Percentiles rank a stretch among this genome's conserved stretches.
Evolutionary conservation across 2,329 filamentous ascomycete genomes (phyloP).

Genomic region (Ophiocordyceps robertsii): DNA sequence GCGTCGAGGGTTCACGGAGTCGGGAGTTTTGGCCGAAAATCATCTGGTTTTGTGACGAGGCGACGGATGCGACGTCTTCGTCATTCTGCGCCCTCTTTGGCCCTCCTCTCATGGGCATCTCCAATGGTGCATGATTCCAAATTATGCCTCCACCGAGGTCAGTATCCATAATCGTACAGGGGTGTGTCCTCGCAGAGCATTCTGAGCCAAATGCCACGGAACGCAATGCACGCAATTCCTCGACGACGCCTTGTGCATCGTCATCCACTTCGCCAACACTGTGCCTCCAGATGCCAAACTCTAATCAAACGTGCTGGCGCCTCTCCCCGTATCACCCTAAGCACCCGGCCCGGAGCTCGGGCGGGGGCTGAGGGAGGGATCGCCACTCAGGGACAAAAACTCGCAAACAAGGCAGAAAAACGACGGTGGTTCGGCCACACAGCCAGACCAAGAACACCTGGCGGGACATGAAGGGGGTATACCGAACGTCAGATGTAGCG

Average conservation of each 20-base stretch:
- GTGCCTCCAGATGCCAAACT: no score
- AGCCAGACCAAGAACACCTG: no score
- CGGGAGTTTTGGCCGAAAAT: slow-evolving; percentile 2
- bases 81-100: slow-evolving; percentile 5
- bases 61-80: neutral
- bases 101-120: slow-evolving; percentile 4
- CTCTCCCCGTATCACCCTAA: no score
- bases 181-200: neutral
- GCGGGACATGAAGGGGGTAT: slow-evolving; percentile 9
- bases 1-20: slow-evolving; percentile 12
- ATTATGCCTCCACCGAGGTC: slow-evolving; percentile 6
- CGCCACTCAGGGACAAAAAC: no score
- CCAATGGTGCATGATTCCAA: slow-evolving; percentile 7
- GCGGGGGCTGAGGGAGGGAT: no score
- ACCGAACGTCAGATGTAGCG: slow-evolving; percentile 8
- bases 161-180: slow-evolving; percentile 9
- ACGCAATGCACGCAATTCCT: neutral
- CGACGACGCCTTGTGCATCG: no score
- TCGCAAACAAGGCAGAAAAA: no score
- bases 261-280: no score
- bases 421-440: no score
- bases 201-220: neutral
- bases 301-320: no score
- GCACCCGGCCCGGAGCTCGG: no score
- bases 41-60: neutral